Evolutionary conservation across 768 basidiomycete species (phyloP).

Genomic region (Austroboletus eburneus): DNA sequence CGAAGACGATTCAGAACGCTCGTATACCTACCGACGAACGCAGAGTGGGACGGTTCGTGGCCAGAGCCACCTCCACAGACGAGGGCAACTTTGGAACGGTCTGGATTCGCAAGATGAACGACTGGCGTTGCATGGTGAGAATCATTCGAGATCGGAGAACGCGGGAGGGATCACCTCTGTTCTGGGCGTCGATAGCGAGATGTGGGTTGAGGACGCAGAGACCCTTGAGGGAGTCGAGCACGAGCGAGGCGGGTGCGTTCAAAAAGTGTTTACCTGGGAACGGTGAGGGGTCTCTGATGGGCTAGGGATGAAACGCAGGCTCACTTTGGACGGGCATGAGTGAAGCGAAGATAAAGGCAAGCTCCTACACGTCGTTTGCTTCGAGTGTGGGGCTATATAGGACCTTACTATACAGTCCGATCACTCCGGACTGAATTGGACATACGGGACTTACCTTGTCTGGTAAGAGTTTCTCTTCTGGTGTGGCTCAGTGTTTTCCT

Average conservation of each 20-base stretch:
- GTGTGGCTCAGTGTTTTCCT: no score
- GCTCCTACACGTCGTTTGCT: no score
- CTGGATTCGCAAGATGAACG: slow-evolving; percentile 53
- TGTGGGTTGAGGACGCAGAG: slow-evolving; percentile 68
- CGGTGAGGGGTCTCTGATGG: not conserved
- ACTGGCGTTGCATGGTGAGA: slow-evolving; percentile 37
- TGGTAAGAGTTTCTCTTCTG: no score
- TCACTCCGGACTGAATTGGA: no score
- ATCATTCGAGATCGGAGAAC: not conserved
- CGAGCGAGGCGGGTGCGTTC: slow-evolving; percentile 66
- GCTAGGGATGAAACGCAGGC: no score
- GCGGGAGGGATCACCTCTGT: slow-evolving; percentile 53
- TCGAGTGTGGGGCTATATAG: no score
- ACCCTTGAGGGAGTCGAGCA: slow-evolving; percentile 74
- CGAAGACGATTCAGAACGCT: not conserved
- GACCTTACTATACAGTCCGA: no score
- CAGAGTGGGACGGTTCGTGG: slow-evolving; percentile 89
- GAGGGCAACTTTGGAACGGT: slow-evolving; percentile 66
- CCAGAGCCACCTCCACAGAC: slow-evolving; percentile 85
- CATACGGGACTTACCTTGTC: no score
- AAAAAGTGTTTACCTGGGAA: slow-evolving; percentile 63
- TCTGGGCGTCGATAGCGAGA: slow-evolving; percentile 61
- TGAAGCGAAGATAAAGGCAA: no score
- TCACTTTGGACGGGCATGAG: no score
- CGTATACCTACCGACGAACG: slow-evolving; percentile 68